Conservation (phyloP, 352 stramenopile species). For the Hyaloperonospora arabidopsidis region DNA sequence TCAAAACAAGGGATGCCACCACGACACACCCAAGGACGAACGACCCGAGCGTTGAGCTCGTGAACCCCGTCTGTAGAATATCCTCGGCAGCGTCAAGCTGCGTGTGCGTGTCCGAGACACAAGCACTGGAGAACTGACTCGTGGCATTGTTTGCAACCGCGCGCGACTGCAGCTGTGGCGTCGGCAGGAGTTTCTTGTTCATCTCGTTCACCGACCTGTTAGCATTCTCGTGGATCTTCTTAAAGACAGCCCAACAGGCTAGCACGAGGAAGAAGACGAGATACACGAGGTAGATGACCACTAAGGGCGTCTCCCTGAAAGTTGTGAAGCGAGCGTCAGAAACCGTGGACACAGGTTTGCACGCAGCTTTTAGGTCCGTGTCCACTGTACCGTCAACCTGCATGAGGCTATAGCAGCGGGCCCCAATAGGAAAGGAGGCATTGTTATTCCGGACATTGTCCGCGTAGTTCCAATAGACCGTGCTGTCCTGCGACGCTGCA, state of each 20-base stretch:
- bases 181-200: constrained; percentile 13
- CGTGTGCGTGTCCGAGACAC: not conserved
- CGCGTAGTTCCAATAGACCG: constrained; percentile 35
- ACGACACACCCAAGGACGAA: constrained; percentile 24
- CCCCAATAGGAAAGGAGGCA: constrained; percentile 37
- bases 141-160: not conserved
- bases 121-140: not conserved
- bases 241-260: constrained; percentile 16
- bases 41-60: constrained; percentile 10
- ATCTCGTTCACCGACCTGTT: constrained; percentile 28
- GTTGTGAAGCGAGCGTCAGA: constrained; percentile 18
- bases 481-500: constrained; percentile 23
- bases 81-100: not conserved
- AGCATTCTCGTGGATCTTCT: constrained; percentile 18
- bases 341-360: constrained; percentile 11
- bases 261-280: constrained; percentile 29
- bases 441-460: constrained; percentile 46
- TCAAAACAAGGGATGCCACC: not conserved
- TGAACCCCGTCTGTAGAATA: constrained; percentile 24
- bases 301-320: constrained; percentile 19
- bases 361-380: constrained; percentile 13
- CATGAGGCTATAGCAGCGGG: constrained; percentile 33
- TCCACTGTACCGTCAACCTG: constrained; percentile 22
- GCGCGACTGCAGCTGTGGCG: not conserved
- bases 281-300: constrained; percentile 28